These are phyloP conservation scores for Zymoseptoria tritici DNA, from an alignment of 2,329 filamentous ascomycete genomes.

Conservation along the genomic window DNA sequence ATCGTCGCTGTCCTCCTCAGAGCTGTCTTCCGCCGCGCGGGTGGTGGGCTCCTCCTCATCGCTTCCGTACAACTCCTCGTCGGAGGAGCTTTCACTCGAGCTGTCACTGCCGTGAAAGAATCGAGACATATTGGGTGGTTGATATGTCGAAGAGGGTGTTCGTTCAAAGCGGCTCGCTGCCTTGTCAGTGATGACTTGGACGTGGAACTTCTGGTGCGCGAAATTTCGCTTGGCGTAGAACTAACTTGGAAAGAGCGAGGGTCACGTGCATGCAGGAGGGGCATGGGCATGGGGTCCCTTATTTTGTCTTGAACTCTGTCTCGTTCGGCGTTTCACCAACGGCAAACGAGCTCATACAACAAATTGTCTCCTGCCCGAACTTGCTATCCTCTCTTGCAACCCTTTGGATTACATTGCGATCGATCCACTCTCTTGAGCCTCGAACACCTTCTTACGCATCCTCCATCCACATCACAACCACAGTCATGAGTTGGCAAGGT, in stretches of 20 bases:
- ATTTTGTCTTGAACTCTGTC: not conserved
- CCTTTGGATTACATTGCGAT: too few species aligned
- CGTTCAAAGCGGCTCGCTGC: slow-evolving; percentile 7
- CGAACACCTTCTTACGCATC: not conserved
- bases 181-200: not conserved
- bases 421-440: not conserved
- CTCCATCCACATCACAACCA: not conserved
- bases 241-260: too few species aligned
- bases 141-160: slow-evolving; percentile 1
- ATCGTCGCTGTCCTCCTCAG: slow-evolving; percentile 40
- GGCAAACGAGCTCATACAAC: not conserved
- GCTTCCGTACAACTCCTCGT: slow-evolving; percentile 91
- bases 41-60: slow-evolving; percentile 60
- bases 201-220: not conserved
- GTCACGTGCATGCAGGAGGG: too few species aligned
- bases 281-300: too few species aligned
- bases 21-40: slow-evolving; percentile 37
- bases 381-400: not conserved
- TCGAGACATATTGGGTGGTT: slow-evolving; percentile 52
- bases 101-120: slow-evolving; percentile 96
- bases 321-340: not conserved
- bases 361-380: not conserved
- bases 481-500: slow-evolving; percentile 71
- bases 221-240: not conserved
- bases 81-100: slow-evolving; percentile 87